Evolutionary conservation across 495 filamentous ascomycete genomes (phyloP).

Genomic region (Hypoxylon perforatum): DNA sequence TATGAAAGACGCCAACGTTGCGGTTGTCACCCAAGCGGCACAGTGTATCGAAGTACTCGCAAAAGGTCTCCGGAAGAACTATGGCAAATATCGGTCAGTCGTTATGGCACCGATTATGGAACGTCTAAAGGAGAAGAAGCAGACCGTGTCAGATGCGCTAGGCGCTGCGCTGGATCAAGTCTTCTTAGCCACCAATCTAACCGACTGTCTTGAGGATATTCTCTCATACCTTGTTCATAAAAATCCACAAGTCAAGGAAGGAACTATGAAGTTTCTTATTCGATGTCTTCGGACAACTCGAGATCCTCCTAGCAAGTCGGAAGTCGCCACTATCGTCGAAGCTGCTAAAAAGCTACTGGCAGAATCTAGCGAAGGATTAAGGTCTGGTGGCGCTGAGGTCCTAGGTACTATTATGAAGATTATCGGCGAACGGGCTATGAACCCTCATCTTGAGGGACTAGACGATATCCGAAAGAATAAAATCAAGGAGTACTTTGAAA

Average conservation of each 20-base stretch:
- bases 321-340: conserved; percentile 87
- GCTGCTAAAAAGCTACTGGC: conserved; percentile 86
- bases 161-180: conserved; percentile 87
- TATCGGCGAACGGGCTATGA: conserved; percentile 96
- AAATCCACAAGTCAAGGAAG: conserved; percentile 96
- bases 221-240: conserved; percentile 88
- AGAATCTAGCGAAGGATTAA: conserved; percentile 84
- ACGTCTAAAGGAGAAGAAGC: conserved; percentile 96
- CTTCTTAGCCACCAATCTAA: conserved; percentile 79
- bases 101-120: conserved; percentile 92
- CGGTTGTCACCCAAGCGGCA: conserved; percentile 91
- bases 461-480: conserved; percentile 97
- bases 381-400: conserved; percentile 89
- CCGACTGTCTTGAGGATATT: conserved; percentile 90
- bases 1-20: conserved; percentile 99
- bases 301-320: conserved; percentile 82
- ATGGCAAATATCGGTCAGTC: conserved; percentile 79
- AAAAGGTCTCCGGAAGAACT: conserved; percentile 82
- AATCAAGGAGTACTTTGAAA: conserved; percentile 93
- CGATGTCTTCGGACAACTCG: conserved; percentile 86
- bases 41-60: conserved; percentile 95
- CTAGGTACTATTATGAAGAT: conserved; percentile 99
- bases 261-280: conserved; percentile 89
- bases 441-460: conserved; percentile 89
- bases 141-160: conserved; percentile 85